Percentiles rank a stretch among this genome's conserved stretches.
Evolutionary conservation across 225 moss, liverwort and hornwort genomes (phyloP).

Genomic region (Physcomitrellopsis africana): DNA sequence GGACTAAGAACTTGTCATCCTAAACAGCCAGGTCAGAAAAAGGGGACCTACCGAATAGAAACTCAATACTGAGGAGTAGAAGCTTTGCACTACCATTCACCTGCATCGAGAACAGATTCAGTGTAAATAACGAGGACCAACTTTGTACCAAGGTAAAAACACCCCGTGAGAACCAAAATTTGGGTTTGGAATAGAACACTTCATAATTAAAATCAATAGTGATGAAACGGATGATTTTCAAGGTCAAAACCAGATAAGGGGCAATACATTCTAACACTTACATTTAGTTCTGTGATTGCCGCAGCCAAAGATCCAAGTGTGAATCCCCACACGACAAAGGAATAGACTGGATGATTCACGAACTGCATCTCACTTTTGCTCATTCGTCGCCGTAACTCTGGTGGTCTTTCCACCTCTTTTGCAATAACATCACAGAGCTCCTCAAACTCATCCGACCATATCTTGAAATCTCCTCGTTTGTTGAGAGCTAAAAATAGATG

Average conservation of each 20-base stretch:
- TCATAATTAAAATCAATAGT: background rate
- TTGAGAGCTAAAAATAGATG: conserved; percentile 86
- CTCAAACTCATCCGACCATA: conserved; percentile 94
- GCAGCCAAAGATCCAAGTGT: conserved; percentile 68
- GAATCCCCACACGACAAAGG: conserved; percentile 70
- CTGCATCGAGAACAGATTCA: conserved; percentile 29
- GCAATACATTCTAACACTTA: conserved; percentile 28
- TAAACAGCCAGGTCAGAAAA: background rate
- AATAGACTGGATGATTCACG: conserved; percentile 70
- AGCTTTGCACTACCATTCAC: conserved; percentile 36
- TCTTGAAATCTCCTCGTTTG: conserved; percentile 91
- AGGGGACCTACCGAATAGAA: conserved; percentile 61
- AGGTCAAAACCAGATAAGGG: background rate
- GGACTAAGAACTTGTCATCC: conserved; percentile 5
- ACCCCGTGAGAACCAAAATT: background rate
- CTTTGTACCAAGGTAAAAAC: background rate
- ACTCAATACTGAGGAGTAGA: conserved; percentile 60
- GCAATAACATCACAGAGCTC: conserved; percentile 92
- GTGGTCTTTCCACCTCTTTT: conserved; percentile 76
- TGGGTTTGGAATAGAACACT: background rate
- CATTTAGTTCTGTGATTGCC: conserved; percentile 69
- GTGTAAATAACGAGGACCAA: conserved; percentile 5
- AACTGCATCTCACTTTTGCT: conserved; percentile 62
- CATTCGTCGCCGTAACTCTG: conserved; percentile 45
- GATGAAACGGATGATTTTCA: conserved; percentile 6